Percentiles rank a stretch among this genome's conserved stretches.
Conservation (phyloP, 2,329 filamentous ascomycete genomes). For the Pseudogymnoascus sp. region DNA sequence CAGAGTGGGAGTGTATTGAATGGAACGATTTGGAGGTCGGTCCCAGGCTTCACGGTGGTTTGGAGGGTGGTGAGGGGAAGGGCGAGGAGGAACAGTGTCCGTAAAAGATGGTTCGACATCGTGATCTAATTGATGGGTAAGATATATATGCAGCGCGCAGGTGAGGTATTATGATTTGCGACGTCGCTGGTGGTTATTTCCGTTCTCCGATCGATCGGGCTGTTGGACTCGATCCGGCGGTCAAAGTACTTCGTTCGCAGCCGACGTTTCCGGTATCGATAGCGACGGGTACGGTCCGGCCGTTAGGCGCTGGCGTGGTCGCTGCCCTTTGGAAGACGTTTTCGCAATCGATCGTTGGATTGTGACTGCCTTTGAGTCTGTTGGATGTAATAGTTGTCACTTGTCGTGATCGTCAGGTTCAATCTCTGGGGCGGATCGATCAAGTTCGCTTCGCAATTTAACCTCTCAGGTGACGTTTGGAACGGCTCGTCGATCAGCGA, state of each 20-base stretch:
- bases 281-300: slow-evolving; percentile 1
- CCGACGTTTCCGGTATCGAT: slow-evolving; percentile 6
- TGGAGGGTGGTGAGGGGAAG: slow-evolving; percentile 1
- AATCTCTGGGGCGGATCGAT: neutral
- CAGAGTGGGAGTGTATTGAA: slow-evolving; percentile 54
- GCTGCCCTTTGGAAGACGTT: neutral
- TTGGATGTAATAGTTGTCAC: neutral
- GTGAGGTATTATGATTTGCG: neutral
- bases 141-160: neutral
- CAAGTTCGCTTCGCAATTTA: neutral
- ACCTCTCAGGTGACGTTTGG: slow-evolving; percentile 2
- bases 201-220: neutral
- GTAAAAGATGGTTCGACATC: neutral
- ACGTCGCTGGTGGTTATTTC: neutral
- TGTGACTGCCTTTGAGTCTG: neutral
- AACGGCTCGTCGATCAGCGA: neutral
- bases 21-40: slow-evolving; percentile 39
- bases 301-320: slow-evolving; percentile 4
- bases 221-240: slow-evolving; percentile 2
- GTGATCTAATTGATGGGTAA: neutral
- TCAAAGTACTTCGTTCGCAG: slow-evolving; percentile 1
- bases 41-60: neutral
- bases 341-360: neutral
- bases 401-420: neutral
- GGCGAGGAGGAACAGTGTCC: slow-evolving; percentile 4